Conservation (phyloP, 495 filamentous ascomycete genomes). For the Patellaria atrata region DNA sequence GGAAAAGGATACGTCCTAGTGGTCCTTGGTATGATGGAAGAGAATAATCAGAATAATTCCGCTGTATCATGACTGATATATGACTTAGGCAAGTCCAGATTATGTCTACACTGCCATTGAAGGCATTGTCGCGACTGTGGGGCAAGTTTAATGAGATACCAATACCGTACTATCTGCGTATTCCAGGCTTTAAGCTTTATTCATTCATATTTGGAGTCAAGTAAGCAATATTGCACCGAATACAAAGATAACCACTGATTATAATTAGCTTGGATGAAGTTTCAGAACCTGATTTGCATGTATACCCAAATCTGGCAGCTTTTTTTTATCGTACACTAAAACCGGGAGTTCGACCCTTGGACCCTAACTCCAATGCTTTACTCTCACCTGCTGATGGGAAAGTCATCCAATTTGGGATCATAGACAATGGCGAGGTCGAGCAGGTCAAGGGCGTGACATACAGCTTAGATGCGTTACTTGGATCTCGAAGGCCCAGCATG, state of each 20-base stretch:
- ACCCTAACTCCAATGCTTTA: slow-evolving; percentile 61
- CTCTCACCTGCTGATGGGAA: slow-evolving; percentile 81
- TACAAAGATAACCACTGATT: slow-evolving; percentile 3
- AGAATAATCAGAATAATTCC: slow-evolving; percentile 3
- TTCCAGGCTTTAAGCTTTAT: slow-evolving; percentile 93
- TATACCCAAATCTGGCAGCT: slow-evolving; percentile 80
- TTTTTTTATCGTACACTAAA: slow-evolving; percentile 97
- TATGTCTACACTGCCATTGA: slow-evolving; percentile 90
- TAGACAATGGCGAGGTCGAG: slow-evolving; percentile 88
- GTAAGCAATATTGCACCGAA: slow-evolving; percentile 25
- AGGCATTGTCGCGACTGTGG: slow-evolving; percentile 86
- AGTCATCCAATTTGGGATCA: slow-evolving; percentile 81
- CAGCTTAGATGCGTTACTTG: slow-evolving; percentile 81
- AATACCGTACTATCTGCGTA: slow-evolving; percentile 78
- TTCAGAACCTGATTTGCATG: slow-evolving; percentile 70
- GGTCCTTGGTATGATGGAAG: slow-evolving; percentile 85
- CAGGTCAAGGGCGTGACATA: slow-evolving; percentile 99
- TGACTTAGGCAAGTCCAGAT: slow-evolving; percentile 69
- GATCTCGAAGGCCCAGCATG: slow-evolving; percentile 38
- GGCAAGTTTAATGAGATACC: slow-evolving; percentile 87
- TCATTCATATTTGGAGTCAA: slow-evolving; percentile 87
- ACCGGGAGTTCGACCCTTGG: slow-evolving; percentile 75
- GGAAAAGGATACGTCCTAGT: slow-evolving; percentile 60
- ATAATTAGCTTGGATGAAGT: slow-evolving; percentile 58
- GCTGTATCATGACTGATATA: not conserved